These are phyloP conservation scores for Linum usitatissimum DNA, from an alignment of 345 rosid species.

Conservation along the genomic window DNA sequence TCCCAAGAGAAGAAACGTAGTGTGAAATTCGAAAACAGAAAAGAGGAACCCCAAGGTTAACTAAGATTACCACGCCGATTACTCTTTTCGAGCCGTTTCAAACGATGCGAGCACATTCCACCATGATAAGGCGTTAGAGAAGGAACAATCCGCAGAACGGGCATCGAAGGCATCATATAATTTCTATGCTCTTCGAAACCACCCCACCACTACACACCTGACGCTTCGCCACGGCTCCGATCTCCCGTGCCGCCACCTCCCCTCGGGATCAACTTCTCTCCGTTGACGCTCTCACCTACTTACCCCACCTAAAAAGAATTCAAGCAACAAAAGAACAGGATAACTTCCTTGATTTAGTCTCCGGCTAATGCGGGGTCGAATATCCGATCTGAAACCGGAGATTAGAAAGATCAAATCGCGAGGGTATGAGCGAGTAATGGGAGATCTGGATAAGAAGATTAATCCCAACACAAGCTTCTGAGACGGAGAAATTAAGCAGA, in stretches of 20 bases:
- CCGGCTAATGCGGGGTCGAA: too few relatives aligned
- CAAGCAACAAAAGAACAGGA: neutral
- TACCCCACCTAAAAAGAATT: neutral
- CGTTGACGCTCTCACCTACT: neutral
- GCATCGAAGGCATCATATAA: constrained; percentile 69
- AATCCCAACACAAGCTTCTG: neutral
- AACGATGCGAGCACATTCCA: constrained; percentile 62
- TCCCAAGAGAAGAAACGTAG: neutral
- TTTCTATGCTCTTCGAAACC: constrained; percentile 69
- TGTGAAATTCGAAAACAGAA: neutral
- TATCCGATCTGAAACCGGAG: neutral
- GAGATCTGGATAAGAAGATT: neutral
- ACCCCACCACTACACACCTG: constrained; percentile 24
- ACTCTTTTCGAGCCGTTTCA: constrained; percentile 74
- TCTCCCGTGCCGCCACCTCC: neutral
- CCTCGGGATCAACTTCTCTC: too few relatives aligned
- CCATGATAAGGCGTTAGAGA: constrained; percentile 45
- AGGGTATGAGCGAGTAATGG: neutral
- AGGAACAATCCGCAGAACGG: constrained; percentile 35
- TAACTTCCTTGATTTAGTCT: neutral
- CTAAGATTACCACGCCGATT: constrained; percentile 98
- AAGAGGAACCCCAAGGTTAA: constrained; percentile 30
- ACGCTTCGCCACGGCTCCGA: neutral
- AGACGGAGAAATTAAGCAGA: neutral
- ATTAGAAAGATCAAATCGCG: neutral